Percentiles rank a stretch among this genome's conserved stretches.
Evolutionary conservation across 2,329 filamentous ascomycete species (phyloP).

Genomic region (Alternaria atra): DNA sequence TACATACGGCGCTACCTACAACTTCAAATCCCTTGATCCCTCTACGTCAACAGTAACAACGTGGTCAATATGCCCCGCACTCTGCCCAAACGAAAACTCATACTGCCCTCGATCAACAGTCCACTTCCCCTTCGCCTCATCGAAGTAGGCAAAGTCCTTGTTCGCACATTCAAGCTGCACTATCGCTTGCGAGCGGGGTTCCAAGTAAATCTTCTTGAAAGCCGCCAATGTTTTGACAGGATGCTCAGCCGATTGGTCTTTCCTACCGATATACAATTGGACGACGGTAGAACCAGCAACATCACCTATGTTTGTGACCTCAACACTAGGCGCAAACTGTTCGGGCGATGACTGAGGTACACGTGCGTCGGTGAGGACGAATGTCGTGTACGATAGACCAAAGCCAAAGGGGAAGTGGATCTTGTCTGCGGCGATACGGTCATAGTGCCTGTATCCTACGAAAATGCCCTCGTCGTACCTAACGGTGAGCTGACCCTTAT

Average conservation of each 20-base stretch:
- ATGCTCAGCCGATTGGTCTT: slow-evolving; percentile 46
- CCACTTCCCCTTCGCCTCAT: slow-evolving; percentile 39
- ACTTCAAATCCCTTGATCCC: slow-evolving; percentile 27
- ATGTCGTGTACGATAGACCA: slow-evolving; percentile 51
- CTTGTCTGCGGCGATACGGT: slow-evolving; percentile 68
- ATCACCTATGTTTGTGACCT: slow-evolving; percentile 62
- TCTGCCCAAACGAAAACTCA: slow-evolving; percentile 46
- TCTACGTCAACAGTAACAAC: slow-evolving; percentile 36
- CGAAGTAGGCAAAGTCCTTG: slow-evolving; percentile 46
- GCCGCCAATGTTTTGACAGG: slow-evolving; percentile 74
- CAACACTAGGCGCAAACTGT: slow-evolving; percentile 45
- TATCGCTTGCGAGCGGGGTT: slow-evolving; percentile 64
- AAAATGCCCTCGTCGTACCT: slow-evolving; percentile 63
- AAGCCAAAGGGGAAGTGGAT: slow-evolving; percentile 52
- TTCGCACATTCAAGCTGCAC: slow-evolving; percentile 58
- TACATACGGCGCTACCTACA: background rate
- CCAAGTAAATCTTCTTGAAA: slow-evolving; percentile 70
- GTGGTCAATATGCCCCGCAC: slow-evolving; percentile 34
- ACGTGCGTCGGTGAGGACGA: slow-evolving; percentile 59
- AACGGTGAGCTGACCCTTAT: slow-evolving; percentile 67
- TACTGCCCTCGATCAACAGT: slow-evolving; percentile 43
- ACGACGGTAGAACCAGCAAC: slow-evolving; percentile 60
- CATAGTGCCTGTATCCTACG: slow-evolving; percentile 66
- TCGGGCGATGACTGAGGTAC: slow-evolving; percentile 68
- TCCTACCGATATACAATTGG: slow-evolving; percentile 68